Evolutionary conservation across 1,284 basidiomycete genomes (phyloP).

Genomic region (Macrocystidia cucumis): DNA sequence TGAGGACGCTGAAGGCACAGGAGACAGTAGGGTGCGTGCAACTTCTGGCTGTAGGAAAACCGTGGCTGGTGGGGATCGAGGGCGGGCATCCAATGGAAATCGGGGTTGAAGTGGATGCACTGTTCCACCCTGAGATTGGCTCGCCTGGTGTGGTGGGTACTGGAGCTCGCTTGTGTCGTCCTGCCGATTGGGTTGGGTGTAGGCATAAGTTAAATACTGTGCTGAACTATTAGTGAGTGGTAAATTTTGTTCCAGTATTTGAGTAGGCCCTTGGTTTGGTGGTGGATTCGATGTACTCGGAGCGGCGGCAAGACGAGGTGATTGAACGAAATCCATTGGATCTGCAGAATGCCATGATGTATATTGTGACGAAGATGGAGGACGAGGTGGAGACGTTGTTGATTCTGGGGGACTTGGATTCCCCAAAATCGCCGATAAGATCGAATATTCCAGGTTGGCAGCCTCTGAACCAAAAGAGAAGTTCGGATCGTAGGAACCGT

Average conservation of each 20-base stretch:
- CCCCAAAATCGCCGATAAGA: slow-evolving; percentile 85
- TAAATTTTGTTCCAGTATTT: slow-evolving; percentile 32
- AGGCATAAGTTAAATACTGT: slow-evolving; percentile 38
- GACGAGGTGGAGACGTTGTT: slow-evolving; percentile 30
- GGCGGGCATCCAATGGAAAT: slow-evolving; percentile 36
- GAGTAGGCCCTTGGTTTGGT: no score
- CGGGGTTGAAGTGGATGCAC: slow-evolving; percentile 40
- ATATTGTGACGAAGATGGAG: slow-evolving; percentile 32
- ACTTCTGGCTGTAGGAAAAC: slow-evolving; percentile 16
- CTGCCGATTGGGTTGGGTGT: slow-evolving; percentile 25
- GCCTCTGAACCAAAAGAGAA: slow-evolving; percentile 79
- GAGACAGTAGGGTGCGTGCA: neutral
- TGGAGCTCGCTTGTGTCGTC: slow-evolving; percentile 20
- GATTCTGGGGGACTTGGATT: slow-evolving; percentile 63
- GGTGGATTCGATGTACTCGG: slow-evolving; percentile 22
- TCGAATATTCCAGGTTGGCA: slow-evolving; percentile 88
- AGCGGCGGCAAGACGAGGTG: slow-evolving; percentile 25
- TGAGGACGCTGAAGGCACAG: slow-evolving; percentile 29
- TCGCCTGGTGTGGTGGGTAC: slow-evolving; percentile 23
- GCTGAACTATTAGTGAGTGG: slow-evolving; percentile 23
- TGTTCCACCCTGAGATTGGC: slow-evolving; percentile 16
- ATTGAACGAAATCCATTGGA: slow-evolving; percentile 31
- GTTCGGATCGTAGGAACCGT: slow-evolving; percentile 51
- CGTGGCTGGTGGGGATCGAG: slow-evolving; percentile 26
- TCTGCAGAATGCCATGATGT: slow-evolving; percentile 33